Conservation (phyloP, 345 rosid species). For the Pistacia vera region DNA sequence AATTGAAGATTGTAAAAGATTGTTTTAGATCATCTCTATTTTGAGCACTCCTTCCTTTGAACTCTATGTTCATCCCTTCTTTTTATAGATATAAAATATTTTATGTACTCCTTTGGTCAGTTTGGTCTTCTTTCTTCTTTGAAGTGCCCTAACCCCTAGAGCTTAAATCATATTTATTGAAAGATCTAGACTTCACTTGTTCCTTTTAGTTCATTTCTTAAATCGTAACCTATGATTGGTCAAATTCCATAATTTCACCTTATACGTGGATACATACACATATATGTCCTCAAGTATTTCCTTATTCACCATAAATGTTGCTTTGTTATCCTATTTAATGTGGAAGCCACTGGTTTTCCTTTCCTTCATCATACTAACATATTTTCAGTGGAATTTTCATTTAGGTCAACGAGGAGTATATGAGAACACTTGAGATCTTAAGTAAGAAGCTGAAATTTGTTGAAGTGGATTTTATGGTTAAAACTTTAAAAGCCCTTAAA, state of each 20-base stretch:
- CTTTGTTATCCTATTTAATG: constrained; percentile 6
- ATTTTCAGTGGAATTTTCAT: constrained; percentile 29
- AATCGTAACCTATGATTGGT: no score
- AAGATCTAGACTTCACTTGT: background rate
- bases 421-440: constrained; percentile 85
- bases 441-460: constrained; percentile 93
- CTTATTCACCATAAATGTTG: background rate
- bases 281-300: background rate
- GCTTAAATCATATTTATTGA: background rate
- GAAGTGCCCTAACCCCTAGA: background rate
- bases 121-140: background rate
- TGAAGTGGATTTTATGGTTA: constrained; percentile 75
- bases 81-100: background rate
- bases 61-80: background rate
- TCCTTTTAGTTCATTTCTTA: background rate
- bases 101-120: background rate
- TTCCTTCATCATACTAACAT: constrained; percentile 20
- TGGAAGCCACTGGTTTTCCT: constrained; percentile 8
- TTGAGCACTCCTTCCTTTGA: background rate
- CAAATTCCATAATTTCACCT: no score
- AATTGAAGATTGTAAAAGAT: background rate
- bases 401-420: constrained; percentile 91
- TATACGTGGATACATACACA: no score
- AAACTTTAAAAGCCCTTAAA: constrained; percentile 83
- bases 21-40: background rate